Evolutionary conservation across 768 basidiomycete species (phyloP).

Genomic region (Trametes meyenii): DNA sequence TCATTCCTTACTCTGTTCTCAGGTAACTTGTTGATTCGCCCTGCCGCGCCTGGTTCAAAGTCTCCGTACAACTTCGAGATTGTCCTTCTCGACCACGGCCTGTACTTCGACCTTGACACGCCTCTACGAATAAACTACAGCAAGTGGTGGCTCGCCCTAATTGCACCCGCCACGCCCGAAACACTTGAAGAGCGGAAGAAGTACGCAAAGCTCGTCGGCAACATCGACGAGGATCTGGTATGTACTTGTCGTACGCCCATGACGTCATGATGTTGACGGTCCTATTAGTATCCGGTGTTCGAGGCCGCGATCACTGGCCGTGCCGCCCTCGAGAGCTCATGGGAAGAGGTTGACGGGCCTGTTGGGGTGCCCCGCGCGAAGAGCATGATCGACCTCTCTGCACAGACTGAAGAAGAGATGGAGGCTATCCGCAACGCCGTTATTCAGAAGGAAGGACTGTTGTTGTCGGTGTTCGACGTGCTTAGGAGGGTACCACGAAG

Average conservation of each 20-base stretch:
- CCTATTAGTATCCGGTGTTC: conserved; percentile 82
- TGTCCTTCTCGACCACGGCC: conserved; percentile 90
- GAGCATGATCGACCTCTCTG: conserved; percentile 73
- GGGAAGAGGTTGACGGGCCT: conserved; percentile 45
- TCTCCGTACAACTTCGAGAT: conserved; percentile 97
- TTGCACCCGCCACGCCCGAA: conserved; percentile 67
- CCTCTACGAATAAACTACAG: conserved; percentile 81
- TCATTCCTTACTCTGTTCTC: too few relatives aligned
- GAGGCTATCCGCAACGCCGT: conserved; percentile 84
- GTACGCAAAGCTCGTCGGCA: conserved; percentile 90
- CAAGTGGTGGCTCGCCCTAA: conserved; percentile 90
- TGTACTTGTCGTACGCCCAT: conserved; percentile 25
- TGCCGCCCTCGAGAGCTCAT: conserved; percentile 68
- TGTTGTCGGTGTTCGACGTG: conserved; percentile 86
- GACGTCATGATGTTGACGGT: background rate
- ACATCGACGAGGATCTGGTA: conserved; percentile 86
- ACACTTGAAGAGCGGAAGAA: conserved; percentile 72
- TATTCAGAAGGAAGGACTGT: conserved; percentile 76
- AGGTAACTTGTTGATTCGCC: conserved; percentile 87
- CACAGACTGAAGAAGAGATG: conserved; percentile 77
- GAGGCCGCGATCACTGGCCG: conserved; percentile 95
- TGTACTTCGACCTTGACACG: conserved; percentile 89
- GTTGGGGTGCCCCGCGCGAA: conserved; percentile 58
- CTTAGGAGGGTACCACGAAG: conserved; percentile 83
- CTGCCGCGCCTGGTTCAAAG: conserved; percentile 57